Evolutionary conservation across 345 rosid species (phyloP).

Genomic region (Camelina neglecta): DNA sequence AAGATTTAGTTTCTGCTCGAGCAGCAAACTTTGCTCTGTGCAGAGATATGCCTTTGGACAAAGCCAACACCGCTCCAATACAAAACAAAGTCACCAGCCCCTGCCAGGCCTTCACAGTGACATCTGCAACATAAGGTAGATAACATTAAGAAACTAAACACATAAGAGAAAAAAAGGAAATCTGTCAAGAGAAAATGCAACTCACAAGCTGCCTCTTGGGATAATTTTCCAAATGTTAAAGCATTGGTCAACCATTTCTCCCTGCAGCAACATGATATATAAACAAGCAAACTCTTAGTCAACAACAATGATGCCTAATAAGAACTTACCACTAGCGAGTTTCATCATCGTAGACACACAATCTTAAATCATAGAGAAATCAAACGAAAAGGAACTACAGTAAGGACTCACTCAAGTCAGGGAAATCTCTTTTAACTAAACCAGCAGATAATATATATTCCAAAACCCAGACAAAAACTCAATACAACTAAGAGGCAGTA

Average conservation of each 20-base stretch:
- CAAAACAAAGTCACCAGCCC: constrained; percentile 55
- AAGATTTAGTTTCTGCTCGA: constrained; percentile 42
- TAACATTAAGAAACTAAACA: background rate
- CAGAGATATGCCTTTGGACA: constrained; percentile 66
- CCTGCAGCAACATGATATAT: constrained; percentile 55
- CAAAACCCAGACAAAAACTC: constrained; percentile 6
- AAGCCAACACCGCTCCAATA: constrained; percentile 62
- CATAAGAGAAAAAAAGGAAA: constrained; percentile 26
- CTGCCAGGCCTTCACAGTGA: constrained; percentile 59
- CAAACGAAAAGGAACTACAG: background rate
- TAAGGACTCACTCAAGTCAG: background rate
- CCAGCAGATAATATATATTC: constrained; percentile 31
- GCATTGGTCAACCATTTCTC: constrained; percentile 62
- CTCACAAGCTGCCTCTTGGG: constrained; percentile 77
- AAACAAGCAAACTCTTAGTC: constrained; percentile 10
- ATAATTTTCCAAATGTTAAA: constrained; percentile 52
- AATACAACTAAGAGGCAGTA: constrained; percentile 8
- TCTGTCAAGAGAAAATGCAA: constrained; percentile 20
- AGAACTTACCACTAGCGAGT: background rate
- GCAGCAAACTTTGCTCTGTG: constrained; percentile 44
- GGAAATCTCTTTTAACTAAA: constrained; percentile 7
- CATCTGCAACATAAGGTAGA: constrained; percentile 52
- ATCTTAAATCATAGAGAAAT: background rate
- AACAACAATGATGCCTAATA: constrained; percentile 1
- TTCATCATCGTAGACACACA: too few relatives aligned